Evolutionary conservation across 2,329 filamentous ascomycete genomes (phyloP).

Genomic region (Aspergillus viridinutans): DNA sequence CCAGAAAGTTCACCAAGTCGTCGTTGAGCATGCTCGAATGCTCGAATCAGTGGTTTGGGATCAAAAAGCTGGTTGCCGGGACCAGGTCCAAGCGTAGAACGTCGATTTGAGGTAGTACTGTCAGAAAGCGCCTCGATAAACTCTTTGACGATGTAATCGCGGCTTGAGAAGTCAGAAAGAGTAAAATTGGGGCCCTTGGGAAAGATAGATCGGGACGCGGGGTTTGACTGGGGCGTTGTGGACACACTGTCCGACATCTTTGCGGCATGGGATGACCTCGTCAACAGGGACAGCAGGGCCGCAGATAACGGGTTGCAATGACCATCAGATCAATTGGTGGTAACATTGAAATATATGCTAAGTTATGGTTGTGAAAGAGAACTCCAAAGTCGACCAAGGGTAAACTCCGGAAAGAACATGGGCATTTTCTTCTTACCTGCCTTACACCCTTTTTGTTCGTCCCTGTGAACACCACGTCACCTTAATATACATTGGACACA

Average conservation of each 20-base stretch:
- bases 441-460: background rate
- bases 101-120: constrained; percentile 69
- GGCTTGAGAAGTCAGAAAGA: constrained; percentile 79
- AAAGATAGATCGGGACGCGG: constrained; percentile 63
- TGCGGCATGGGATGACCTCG: constrained; percentile 6
- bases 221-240: constrained; percentile 37
- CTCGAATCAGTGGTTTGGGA: constrained; percentile 91
- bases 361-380: background rate
- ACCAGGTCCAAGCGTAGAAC: constrained; percentile 57
- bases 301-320: background rate
- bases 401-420: background rate
- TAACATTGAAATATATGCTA: background rate
- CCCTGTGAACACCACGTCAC: background rate
- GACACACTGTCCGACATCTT: constrained; percentile 39
- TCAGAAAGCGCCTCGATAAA: constrained; percentile 94
- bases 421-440: background rate
- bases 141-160: constrained; percentile 96
- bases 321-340: background rate
- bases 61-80: constrained; percentile 63
- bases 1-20: constrained; percentile 56
- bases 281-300: constrained; percentile 5
- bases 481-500: background rate
- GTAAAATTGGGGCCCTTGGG: constrained; percentile 78
- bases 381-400: background rate
- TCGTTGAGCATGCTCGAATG: constrained; percentile 70